phyloP scores from a whole-genome alignment of 768 basidiomycete species.

The Serendipita sp. region DNA sequence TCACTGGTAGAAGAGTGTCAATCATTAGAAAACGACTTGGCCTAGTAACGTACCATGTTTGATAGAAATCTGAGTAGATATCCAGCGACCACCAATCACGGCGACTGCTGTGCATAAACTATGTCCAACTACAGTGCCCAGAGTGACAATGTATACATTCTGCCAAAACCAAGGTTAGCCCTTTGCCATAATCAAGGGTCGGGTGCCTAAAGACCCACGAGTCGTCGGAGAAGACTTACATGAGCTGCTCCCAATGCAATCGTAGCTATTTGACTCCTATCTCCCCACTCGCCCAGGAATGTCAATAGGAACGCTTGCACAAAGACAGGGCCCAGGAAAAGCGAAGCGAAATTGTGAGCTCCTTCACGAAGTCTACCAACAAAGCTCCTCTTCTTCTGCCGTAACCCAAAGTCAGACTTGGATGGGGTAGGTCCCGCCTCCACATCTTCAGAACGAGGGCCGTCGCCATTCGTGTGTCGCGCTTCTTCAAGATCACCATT shows the following conservation, averaged over 20 bases:
- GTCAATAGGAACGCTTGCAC: constrained; percentile 90
- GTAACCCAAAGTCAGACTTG: constrained; percentile 12
- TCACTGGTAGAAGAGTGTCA: constrained; percentile 34
- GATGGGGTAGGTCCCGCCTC: constrained; percentile 10
- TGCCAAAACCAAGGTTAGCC: constrained; percentile 20
- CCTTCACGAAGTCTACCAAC: constrained; percentile 34
- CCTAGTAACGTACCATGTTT: constrained; percentile 56
- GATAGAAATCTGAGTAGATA: constrained; percentile 88
- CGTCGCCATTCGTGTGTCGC: no score
- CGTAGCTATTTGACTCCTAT: constrained; percentile 91
- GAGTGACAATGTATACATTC: constrained; percentile 83
- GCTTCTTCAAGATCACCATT: not conserved
- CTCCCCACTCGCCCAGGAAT: constrained; percentile 99
- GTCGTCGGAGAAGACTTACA: constrained; percentile 29
- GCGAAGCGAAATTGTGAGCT: constrained; percentile 61
- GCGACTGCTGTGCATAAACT: constrained; percentile 74
- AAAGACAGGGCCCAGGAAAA: constrained; percentile 81
- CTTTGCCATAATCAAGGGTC: constrained; percentile 6
- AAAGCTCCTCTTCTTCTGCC: constrained; percentile 8
- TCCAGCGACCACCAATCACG: constrained; percentile 81
- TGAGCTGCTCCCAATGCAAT: constrained; percentile 92
- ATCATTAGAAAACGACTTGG: not conserved
- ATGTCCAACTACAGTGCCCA: constrained; percentile 85
- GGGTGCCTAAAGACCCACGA: not conserved
- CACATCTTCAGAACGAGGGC: not conserved